Evolutionary conservation across 1,139 yeast species (phyloP).

Genomic region (Nakaseomyces delphensis): DNA sequence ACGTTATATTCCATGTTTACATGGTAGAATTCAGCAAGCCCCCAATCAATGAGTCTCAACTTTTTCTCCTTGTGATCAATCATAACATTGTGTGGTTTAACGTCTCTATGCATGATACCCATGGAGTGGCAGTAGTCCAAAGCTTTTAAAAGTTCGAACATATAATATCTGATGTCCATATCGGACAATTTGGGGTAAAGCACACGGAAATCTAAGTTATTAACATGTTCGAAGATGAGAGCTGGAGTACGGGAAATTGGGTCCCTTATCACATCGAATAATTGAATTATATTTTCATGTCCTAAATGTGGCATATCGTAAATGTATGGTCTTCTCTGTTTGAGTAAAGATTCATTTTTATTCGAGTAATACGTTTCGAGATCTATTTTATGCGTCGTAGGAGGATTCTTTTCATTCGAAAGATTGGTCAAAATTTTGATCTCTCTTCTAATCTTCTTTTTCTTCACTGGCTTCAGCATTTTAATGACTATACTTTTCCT

Average conservation of each 20-base stretch:
- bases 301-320: constrained; percentile 31
- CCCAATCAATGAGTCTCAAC: constrained; percentile 94
- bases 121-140: constrained; percentile 90
- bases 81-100: constrained; percentile 97
- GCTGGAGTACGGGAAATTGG: constrained; percentile 90
- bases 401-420: constrained; percentile 28
- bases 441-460: constrained; percentile 93
- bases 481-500: constrained; percentile 67
- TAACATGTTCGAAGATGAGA: constrained; percentile 80
- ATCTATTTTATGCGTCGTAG: constrained; percentile 22
- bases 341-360: constrained; percentile 21
- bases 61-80: constrained; percentile 73
- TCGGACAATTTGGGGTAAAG: constrained; percentile 85
- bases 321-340: constrained; percentile 22
- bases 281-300: constrained; percentile 54
- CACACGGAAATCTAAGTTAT: constrained; percentile 83
- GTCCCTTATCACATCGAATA: constrained; percentile 84
- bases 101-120: constrained; percentile 99
- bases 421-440: constrained; percentile 85
- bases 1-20: constrained; percentile 92
- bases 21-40: constrained; percentile 95
- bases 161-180: constrained; percentile 77
- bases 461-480: constrained; percentile 92
- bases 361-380: constrained; percentile 25
- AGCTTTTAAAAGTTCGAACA: constrained; percentile 80